Evolutionary conservation across 1,139 yeast genomes (phyloP).

Genomic region (Kazachstania sp.): DNA sequence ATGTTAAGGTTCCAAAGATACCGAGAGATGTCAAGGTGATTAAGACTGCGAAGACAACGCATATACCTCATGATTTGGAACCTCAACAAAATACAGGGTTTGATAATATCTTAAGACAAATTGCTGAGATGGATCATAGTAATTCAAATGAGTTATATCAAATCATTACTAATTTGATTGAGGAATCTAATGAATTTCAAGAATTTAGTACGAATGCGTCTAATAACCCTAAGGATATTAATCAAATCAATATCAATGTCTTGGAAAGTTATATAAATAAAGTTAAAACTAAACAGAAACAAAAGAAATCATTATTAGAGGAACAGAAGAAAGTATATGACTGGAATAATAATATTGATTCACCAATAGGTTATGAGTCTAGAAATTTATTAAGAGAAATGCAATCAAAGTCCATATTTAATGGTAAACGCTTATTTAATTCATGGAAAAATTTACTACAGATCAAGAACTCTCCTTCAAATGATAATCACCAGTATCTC

Average conservation of each 20-base stretch:
- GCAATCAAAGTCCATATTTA: not conserved
- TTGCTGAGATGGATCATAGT: not conserved
- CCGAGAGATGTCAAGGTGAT: not conserved
- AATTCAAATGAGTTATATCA: slow-evolving; percentile 10
- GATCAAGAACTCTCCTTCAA: too few relatives aligned
- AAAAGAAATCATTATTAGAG: slow-evolving; percentile 12
- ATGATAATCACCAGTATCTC: slow-evolving; percentile 7
- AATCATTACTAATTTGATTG: slow-evolving; percentile 7
- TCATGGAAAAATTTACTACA: not conserved
- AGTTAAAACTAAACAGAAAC: slow-evolving; percentile 15
- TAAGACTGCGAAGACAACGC: not conserved
- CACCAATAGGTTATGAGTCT: not conserved
- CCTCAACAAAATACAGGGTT: slow-evolving; percentile 10
- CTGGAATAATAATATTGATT: slow-evolving; percentile 13
- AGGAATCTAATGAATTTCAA: slow-evolving; percentile 8
- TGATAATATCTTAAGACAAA: slow-evolving; percentile 1
- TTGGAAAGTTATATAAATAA: slow-evolving; percentile 15
- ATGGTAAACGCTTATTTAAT: not conserved
- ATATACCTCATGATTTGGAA: slow-evolving; percentile 8
- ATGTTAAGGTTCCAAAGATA: slow-evolving; percentile 12
- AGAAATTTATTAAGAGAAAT: not conserved
- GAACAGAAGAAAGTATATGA: slow-evolving; percentile 14
- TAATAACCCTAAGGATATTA: not conserved
- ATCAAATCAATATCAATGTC: slow-evolving; percentile 11
- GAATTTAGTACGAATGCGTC: not conserved